Conservation (phyloP, 2,329 filamentous ascomycete genomes). For the Colletotrichum caudatum region DNA sequence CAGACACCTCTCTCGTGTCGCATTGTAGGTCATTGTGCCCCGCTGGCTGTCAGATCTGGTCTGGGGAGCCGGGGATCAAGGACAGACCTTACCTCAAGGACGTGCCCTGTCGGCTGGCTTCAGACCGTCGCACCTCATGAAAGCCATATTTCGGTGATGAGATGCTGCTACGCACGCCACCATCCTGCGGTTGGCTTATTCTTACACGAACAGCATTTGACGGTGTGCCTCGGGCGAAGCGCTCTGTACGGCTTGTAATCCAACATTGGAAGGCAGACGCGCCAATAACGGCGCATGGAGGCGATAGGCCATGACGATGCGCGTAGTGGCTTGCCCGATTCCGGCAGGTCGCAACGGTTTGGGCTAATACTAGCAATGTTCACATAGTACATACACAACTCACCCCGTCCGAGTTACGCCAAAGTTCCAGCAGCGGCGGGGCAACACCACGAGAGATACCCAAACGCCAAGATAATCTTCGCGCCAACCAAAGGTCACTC, state of each 20-base stretch:
- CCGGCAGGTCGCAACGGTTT: slow-evolving; percentile 26
- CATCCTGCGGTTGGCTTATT: neutral
- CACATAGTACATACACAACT: neutral
- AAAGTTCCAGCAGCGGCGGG: slow-evolving; percentile 26
- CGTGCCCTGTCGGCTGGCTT: slow-evolving; percentile 24
- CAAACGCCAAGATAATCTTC: slow-evolving; percentile 39
- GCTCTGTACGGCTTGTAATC: neutral
- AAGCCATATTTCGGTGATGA: slow-evolving; percentile 18
- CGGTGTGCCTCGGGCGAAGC: neutral
- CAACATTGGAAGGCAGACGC: neutral
- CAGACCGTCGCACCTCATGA: slow-evolving; percentile 28
- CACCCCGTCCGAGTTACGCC: neutral
- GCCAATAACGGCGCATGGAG: slow-evolving; percentile 3
- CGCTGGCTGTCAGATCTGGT: slow-evolving; percentile 3
- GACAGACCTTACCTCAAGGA: slow-evolving; percentile 14
- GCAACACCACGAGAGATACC: slow-evolving; percentile 29
- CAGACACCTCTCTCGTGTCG: slow-evolving; percentile 27
- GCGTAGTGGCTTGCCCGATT: slow-evolving; percentile 21
- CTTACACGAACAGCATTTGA: neutral
- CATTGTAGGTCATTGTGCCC: slow-evolving; percentile 21
- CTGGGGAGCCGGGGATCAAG: slow-evolving; percentile 19
- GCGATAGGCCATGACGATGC: neutral
- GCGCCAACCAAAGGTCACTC: slow-evolving; percentile 19
- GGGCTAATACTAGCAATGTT: slow-evolving; percentile 4
- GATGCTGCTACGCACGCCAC: slow-evolving; percentile 22